A percentile compares a stretch with the other conserved stretches of the same genome.
These are phyloP conservation scores for Microcyclospora tardicrescens DNA, from an alignment of 2,329 filamentous ascomycete genomes.

Conservation along the genomic window DNA sequence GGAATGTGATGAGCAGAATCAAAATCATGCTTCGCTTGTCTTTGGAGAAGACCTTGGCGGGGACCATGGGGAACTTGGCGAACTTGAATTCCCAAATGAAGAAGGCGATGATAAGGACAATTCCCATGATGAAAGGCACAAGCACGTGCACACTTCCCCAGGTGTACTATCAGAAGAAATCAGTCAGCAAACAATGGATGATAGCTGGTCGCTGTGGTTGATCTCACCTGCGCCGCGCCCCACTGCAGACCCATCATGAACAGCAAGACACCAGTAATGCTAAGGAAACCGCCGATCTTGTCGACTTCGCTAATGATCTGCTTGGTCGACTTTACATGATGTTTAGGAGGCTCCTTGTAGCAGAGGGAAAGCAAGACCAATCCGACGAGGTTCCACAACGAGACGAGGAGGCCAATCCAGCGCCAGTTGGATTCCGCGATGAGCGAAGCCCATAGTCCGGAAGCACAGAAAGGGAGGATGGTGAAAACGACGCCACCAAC, in stretches of 20 bases:
- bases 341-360: constrained; percentile 41
- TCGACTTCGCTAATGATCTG: constrained; percentile 37
- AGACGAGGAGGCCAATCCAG: constrained; percentile 41
- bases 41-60: constrained; percentile 17
- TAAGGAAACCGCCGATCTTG: constrained; percentile 40
- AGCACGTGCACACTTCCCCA: constrained; percentile 23
- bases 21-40: constrained; percentile 23
- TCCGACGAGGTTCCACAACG: constrained; percentile 39
- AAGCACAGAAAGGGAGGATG: constrained; percentile 50
- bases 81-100: constrained; percentile 20
- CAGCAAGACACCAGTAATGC: constrained; percentile 37
- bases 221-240: constrained; percentile 12
- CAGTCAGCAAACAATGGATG: neutral
- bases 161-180: constrained; percentile 13
- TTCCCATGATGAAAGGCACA: constrained; percentile 21
- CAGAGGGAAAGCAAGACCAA: constrained; percentile 39
- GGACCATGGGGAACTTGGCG: constrained; percentile 23
- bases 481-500: constrained; percentile 48
- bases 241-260: constrained; percentile 35
- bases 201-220: neutral
- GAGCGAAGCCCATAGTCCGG: constrained; percentile 50
- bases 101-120: constrained; percentile 20
- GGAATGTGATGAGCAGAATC: constrained; percentile 28
- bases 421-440: constrained; percentile 42
- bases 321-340: constrained; percentile 27